A percentile compares a stretch with the other conserved stretches of the same genome.
Evolutionary conservation across 305 asterid species (phyloP).

Genomic region (Fraxinus floribunda): DNA sequence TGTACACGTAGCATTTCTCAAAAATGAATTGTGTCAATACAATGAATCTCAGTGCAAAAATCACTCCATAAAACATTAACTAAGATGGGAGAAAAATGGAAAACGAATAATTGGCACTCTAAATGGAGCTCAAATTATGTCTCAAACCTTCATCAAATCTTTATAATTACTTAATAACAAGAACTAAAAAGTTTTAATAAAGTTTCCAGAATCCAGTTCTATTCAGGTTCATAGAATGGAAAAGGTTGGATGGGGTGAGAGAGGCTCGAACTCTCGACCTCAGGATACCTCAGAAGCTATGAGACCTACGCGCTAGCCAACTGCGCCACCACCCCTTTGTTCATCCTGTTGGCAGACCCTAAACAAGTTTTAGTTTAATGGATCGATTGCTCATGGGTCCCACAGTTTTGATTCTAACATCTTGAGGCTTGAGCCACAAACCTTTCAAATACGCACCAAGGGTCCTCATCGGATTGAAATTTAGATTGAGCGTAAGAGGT

Average conservation of each 20-base stretch:
- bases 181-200: not conserved
- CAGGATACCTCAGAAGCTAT: constrained; percentile 76
- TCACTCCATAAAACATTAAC: not conserved
- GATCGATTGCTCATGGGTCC: too few species aligned
- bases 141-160: not conserved
- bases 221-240: not conserved
- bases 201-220: not conserved
- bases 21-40: too few species aligned
- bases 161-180: too few species aligned
- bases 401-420: too few species aligned
- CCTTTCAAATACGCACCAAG: too few species aligned
- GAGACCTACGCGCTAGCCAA: constrained; percentile 97
- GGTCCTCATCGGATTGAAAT: too few species aligned
- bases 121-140: not conserved
- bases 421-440: too few species aligned
- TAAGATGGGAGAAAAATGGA: not conserved
- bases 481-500: too few species aligned
- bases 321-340: constrained; percentile 80
- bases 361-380: too few species aligned
- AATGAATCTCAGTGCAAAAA: not conserved
- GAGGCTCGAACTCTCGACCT: constrained; percentile 93
- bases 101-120: not conserved
- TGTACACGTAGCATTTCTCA: too few species aligned
- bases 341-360: too few species aligned
- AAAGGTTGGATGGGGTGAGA: constrained; percentile 44